Base-by-base conservation (phyloP, 2,329 filamentous ascomycete species). In the Mycosphaerella sp. region DNA sequence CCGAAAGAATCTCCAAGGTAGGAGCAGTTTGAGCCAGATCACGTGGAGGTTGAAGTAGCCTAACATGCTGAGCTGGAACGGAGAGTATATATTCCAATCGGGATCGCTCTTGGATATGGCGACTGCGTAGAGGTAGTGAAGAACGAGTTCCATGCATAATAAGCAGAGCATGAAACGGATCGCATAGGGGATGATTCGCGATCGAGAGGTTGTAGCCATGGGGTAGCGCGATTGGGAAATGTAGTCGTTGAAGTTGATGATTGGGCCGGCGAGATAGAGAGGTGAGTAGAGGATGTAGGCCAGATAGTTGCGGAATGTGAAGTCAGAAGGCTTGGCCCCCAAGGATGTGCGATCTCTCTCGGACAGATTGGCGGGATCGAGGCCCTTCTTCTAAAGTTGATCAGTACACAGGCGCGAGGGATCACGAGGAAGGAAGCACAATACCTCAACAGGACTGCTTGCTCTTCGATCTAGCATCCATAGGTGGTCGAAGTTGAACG, bases 211-310 rank as follows among this genome's bases (percentile, higher is more conserved):
- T 93, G 82, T 90, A 9, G 85, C 79, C 0, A 88, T 73, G 10
- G 79, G 80, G 72, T 92, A 86, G 61, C 88, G 86, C 57, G 80
- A 78, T 70, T 98, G 93, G 0, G 88, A 87, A 59, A 97, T 85
- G 76, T 93, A 98, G 75, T 98, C 95, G 72, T 98, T 98, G 76
- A 97, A 98, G 10, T 91, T 97, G 57, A 98, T 70, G 65, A 98
- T 95, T 0, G 93, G 93, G 0, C 93, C 93, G 0, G 91, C 82
- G 32, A 98, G 80, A 71, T 97, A 98, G 1, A 98, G 80, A 0
- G 93, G 93, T 1, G 90, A 89, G 68, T 98, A 98, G 55, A 97
- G 81, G 39, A 84, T 76, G 69, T 96, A 98, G 43, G 87, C 90
- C 44, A 96, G 69, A 70, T 95, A 97, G 72, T 95, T 95, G 60